Percentiles rank a stretch among this genome's conserved stretches.
phyloP scores from a whole-genome alignment of 2,329 filamentous ascomycete species.

The Neurospora sp. region DNA sequence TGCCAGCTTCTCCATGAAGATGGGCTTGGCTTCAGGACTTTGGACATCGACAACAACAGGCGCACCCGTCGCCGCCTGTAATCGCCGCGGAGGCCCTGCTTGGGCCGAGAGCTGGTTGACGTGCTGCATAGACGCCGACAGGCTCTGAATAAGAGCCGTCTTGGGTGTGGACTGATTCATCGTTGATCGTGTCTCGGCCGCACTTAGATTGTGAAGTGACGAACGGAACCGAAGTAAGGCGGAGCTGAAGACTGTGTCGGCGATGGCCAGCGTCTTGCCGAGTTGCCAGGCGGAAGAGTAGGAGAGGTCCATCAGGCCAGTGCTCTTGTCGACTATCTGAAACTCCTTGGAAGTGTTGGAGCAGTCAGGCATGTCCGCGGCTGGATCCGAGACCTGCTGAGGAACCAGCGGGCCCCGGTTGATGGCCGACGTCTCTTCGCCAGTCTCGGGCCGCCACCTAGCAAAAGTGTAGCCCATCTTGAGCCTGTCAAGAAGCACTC shows the following conservation, averaged over 20 bases:
- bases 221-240: constrained; percentile 14
- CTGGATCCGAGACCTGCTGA: constrained; percentile 9
- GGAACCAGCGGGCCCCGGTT: constrained; percentile 29
- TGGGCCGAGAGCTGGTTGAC: too few species aligned
- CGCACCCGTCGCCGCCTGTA: too few species aligned
- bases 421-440: constrained; percentile 29
- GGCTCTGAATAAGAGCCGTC: too few species aligned
- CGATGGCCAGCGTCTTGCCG: constrained; percentile 14
- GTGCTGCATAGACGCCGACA: too few species aligned
- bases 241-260: constrained; percentile 10
- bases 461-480: constrained; percentile 30
- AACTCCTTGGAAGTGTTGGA: constrained; percentile 26
- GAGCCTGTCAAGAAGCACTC: constrained; percentile 13
- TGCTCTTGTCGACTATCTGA: constrained; percentile 20
- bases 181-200: too few species aligned
- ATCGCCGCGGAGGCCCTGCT: background rate
- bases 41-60: too few species aligned
- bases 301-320: constrained; percentile 27
- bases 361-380: constrained; percentile 1
- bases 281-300: constrained; percentile 30
- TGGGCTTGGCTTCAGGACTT: too few species aligned
- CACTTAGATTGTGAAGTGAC: background rate
- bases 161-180: too few species aligned
- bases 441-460: constrained; percentile 26
- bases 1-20: too few species aligned